Evolutionary conservation across 75 land plant genomes (phyloP), one percentile per base, ranked within the genome.

Genomic region (Cunninghamia lanceolata): DNA sequence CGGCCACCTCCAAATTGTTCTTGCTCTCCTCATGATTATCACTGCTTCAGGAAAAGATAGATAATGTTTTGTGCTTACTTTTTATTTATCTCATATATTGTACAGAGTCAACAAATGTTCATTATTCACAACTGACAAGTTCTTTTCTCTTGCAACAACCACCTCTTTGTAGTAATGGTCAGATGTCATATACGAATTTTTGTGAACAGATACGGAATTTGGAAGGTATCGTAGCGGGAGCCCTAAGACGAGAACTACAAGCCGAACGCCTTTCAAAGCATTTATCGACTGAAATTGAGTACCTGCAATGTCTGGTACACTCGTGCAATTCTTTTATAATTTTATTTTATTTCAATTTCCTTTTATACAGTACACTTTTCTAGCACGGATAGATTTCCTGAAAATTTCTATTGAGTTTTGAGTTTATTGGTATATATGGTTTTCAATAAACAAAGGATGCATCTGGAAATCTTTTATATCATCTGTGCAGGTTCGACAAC

Each of bases 171-270:
- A 47, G 50, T 47, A 10, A 47, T 9, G 9, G 13, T 47, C 10
- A 47, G 9, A 47, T 47, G 11, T 10, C 9, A 0, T 73, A 9
- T 47, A 47, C 1, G 13, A 47, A 47, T 21, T 45, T 78, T 45
- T 80, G 13, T 80, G n/a, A 80, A 25, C 82, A 88, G 89, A 77
- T 88, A 17, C 54, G 80, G 52, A 86, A 36, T 35, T 36, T 88
- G 35, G 89, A 88, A 73, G 68, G 80, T 30, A 82, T 88, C 10
- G 16, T 88, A 81, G 86, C 89, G 9, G 89, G 89, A 88, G 89
- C 89, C 36, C 50, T 88, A 47, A 86, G 87, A n/a, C 89, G 89
- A 28, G 89, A 88, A 81, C 86, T 75, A 35, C 87, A 19, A 63
- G 82, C 89, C 4, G 89, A 86, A 36, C 46, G 35, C 13, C 43